These are phyloP conservation scores for Didymella lethalis DNA, from an alignment of 2,329 filamentous ascomycete genomes.

Conservation along the genomic window DNA sequence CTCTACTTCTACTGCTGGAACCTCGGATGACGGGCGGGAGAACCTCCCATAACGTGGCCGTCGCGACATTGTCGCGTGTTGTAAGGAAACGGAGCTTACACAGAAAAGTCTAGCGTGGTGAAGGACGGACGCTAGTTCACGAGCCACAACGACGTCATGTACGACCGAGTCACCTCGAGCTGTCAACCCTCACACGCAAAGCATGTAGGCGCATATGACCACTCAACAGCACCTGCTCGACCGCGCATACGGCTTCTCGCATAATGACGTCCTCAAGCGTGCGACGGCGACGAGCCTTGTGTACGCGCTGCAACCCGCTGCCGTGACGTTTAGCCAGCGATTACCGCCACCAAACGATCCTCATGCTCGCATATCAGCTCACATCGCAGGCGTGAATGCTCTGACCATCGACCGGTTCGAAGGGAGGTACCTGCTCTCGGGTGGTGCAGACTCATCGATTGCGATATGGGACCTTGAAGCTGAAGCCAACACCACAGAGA, in stretches of 20 bases:
- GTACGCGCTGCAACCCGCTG: conserved; percentile 71
- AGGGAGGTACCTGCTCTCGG: conserved; percentile 80
- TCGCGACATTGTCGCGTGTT: conserved; percentile 20
- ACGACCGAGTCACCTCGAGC: conserved; percentile 2
- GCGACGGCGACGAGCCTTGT: conserved; percentile 72
- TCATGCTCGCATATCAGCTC: conserved; percentile 63
- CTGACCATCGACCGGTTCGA: conserved; percentile 84
- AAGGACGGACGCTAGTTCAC: conserved; percentile 7
- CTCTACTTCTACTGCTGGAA: conserved; percentile 23
- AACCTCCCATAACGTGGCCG: conserved; percentile 11
- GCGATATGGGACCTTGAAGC: conserved; percentile 85
- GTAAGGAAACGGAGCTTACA: conserved; percentile 9
- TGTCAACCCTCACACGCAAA: conserved; percentile 29
- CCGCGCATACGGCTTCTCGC: conserved; percentile 71
- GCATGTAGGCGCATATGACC: conserved; percentile 51
- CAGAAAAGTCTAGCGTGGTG: conserved; percentile 20
- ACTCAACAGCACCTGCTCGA: conserved; percentile 70
- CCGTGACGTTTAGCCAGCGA: conserved; percentile 74
- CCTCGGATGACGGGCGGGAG: conserved; percentile 23
- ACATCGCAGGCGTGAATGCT: conserved; percentile 79
- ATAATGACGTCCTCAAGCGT: conserved; percentile 69
- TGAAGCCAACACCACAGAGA: conserved; percentile 25
- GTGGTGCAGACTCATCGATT: conserved; percentile 83
- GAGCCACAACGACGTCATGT: conserved; percentile 29
- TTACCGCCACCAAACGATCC: conserved; percentile 51